These are phyloP conservation scores for Monosporascus sp. DNA, from an alignment of 2,329 filamentous ascomycete genomes.

Conservation along the genomic window DNA sequence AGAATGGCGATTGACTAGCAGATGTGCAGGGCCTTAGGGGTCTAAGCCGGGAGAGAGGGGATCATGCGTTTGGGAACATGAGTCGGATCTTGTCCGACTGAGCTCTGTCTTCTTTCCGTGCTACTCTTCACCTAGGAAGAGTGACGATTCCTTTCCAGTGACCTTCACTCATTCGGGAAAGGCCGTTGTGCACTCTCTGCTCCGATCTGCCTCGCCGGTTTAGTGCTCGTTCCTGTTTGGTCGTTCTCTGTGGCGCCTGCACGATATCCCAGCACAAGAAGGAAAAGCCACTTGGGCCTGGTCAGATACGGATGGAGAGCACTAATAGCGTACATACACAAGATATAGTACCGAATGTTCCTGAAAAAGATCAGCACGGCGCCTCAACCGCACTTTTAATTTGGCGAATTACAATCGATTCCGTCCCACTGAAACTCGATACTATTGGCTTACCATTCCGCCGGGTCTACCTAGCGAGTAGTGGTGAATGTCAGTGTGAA, in stretches of 20 bases:
- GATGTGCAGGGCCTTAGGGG: neutral
- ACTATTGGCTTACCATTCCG: neutral
- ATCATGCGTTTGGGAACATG: no score
- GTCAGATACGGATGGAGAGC: constrained; percentile 26
- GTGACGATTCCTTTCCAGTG: neutral
- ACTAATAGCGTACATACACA: constrained; percentile 13
- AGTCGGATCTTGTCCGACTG: neutral
- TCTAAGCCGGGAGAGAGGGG: no score
- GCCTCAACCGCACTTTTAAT: neutral
- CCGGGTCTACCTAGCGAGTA: neutral
- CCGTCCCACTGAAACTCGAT: neutral
- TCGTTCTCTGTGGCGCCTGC: constrained; percentile 26
- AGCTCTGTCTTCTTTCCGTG: neutral
- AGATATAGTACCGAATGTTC: neutral
- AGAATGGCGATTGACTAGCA: neutral
- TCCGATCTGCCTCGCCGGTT: constrained; percentile 19
- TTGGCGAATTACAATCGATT: neutral
- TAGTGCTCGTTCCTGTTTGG: constrained; percentile 8
- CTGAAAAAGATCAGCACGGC: neutral
- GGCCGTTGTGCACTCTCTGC: constrained; percentile 12
- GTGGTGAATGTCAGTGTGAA: neutral
- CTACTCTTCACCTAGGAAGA: neutral
- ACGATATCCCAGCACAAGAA: constrained; percentile 22
- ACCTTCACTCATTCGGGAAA: constrained; percentile 4
- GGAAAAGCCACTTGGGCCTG: constrained; percentile 18